Conservation (phyloP, 2,329 filamentous ascomycete species). For the Fusarium sp. region DNA sequence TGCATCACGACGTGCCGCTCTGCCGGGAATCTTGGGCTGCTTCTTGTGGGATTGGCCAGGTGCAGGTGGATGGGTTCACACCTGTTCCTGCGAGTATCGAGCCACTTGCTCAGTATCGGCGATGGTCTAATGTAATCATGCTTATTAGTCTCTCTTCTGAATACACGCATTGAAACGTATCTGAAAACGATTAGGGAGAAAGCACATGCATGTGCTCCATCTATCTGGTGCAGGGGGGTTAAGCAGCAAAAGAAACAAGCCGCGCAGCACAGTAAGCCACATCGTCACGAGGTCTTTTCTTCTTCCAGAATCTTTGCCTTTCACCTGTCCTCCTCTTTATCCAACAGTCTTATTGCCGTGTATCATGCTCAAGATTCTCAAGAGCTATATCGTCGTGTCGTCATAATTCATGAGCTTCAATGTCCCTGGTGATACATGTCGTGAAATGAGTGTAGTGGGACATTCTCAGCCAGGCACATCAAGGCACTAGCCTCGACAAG, state of each 20-base stretch:
- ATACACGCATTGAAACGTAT: slow-evolving; percentile 38
- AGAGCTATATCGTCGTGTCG: slow-evolving; percentile 33
- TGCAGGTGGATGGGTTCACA: slow-evolving; percentile 7
- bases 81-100: slow-evolving; percentile 22
- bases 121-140: slow-evolving; percentile 54
- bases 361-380: slow-evolving; percentile 25
- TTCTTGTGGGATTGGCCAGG: slow-evolving; percentile 17
- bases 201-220: slow-evolving; percentile 38
- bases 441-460: slow-evolving; percentile 1
- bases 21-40: slow-evolving; percentile 21
- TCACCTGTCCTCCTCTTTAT: slow-evolving; percentile 16
- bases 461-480: background rate
- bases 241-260: slow-evolving; percentile 28
- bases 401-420: slow-evolving; percentile 40
- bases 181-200: slow-evolving; percentile 24
- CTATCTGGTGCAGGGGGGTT: slow-evolving; percentile 43
- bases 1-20: slow-evolving; percentile 29
- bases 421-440: slow-evolving; percentile 9
- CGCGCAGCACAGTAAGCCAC: slow-evolving; percentile 42
- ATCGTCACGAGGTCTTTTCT: slow-evolving; percentile 22
- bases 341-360: slow-evolving; percentile 5
- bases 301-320: slow-evolving; percentile 7
- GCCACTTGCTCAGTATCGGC: slow-evolving; percentile 46
- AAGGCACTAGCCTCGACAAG: background rate
- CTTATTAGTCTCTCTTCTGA: slow-evolving; percentile 53